These are phyloP conservation scores for Geotrichum carabidarum DNA, from an alignment of 1,139 yeast genomes.

Conservation along the genomic window DNA sequence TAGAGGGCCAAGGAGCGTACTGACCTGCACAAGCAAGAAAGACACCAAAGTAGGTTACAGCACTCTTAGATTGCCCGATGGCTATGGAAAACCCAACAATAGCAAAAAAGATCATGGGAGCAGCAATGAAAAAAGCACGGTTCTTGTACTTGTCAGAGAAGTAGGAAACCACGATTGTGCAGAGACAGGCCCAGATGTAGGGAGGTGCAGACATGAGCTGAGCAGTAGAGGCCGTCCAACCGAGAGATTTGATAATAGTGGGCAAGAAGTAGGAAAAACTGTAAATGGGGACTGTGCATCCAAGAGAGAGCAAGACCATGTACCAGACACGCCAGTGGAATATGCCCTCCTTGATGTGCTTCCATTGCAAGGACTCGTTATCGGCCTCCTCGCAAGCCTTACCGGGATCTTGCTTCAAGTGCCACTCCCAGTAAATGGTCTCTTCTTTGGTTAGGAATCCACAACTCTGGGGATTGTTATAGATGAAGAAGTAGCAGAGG, in stretches of 20 bases:
- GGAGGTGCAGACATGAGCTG: conserved; percentile 32
- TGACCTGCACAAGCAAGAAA: conserved; percentile 15
- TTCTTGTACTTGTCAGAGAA: conserved; percentile 14
- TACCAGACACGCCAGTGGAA: conserved; percentile 22
- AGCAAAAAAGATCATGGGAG: conserved; percentile 6
- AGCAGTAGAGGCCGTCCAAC: conserved; percentile 33
- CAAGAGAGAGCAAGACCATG: conserved; percentile 18
- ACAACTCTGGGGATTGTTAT: conserved; percentile 10
- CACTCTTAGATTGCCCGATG: conserved; percentile 3
- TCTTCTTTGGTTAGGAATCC: conserved; percentile 11
- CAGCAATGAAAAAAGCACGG: conserved; percentile 4
- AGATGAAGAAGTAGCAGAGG: conserved; percentile 26
- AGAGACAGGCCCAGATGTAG: conserved; percentile 16
- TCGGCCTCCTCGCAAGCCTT: conserved; percentile 13
- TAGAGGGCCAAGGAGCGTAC: conserved; percentile 16
- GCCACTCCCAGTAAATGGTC: conserved; percentile 17
- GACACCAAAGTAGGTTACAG: conserved; percentile 12
- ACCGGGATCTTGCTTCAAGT: conserved; percentile 17
- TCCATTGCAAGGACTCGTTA: conserved; percentile 9
- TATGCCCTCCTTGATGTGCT: conserved; percentile 19
- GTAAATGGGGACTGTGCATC: conserved; percentile 21
- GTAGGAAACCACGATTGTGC: conserved; percentile 10
- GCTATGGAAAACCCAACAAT: conserved; percentile 12
- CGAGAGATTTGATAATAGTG: conserved; percentile 34
- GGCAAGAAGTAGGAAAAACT: conserved; percentile 33